phyloP scores from a whole-genome alignment of 1,284 basidiomycete genomes.

The Lentinus polychrous region DNA sequence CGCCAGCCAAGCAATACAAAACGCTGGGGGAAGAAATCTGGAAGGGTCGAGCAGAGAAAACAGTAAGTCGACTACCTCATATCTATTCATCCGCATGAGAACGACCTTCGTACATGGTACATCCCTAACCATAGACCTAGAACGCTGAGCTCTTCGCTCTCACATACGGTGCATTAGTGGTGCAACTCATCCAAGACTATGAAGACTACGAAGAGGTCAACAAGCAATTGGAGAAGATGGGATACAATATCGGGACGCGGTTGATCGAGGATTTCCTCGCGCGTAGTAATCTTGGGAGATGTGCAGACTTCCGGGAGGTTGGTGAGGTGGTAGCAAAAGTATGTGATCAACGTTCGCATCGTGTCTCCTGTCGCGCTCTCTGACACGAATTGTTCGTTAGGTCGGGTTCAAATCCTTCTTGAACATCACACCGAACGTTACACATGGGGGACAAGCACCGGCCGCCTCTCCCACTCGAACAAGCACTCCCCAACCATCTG shows the following conservation, averaged over 20 bases:
- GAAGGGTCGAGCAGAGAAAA: constrained; percentile 87
- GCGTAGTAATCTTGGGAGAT: constrained; percentile 78
- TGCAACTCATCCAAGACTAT: constrained; percentile 98
- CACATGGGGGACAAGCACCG: constrained; percentile 52
- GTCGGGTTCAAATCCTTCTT: constrained; percentile 99
- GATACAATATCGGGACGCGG: constrained; percentile 95
- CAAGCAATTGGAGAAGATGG: constrained; percentile 87
- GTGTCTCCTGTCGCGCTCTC: too few relatives aligned
- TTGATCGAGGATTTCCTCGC: constrained; percentile 98
- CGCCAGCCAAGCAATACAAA: constrained; percentile 71
- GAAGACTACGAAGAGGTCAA: constrained; percentile 93
- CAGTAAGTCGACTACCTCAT: constrained; percentile 43
- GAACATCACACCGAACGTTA: constrained; percentile 84
- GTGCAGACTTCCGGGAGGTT: constrained; percentile 88
- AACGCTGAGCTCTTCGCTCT: constrained; percentile 97
- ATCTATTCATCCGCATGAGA: neutral
- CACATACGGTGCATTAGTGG: constrained; percentile 96
- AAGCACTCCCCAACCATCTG: constrained; percentile 29
- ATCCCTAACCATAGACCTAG: constrained; percentile 35
- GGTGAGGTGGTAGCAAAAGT: constrained; percentile 93
- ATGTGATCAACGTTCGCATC: neutral
- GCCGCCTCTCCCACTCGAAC: constrained; percentile 40
- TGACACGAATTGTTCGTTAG: constrained; percentile 31
- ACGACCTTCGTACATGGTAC: constrained; percentile 3
- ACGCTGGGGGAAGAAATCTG: constrained; percentile 85